Conservation (phyloP, 805 yeast genomes). For the Suhomyces faveliae region DNA sequence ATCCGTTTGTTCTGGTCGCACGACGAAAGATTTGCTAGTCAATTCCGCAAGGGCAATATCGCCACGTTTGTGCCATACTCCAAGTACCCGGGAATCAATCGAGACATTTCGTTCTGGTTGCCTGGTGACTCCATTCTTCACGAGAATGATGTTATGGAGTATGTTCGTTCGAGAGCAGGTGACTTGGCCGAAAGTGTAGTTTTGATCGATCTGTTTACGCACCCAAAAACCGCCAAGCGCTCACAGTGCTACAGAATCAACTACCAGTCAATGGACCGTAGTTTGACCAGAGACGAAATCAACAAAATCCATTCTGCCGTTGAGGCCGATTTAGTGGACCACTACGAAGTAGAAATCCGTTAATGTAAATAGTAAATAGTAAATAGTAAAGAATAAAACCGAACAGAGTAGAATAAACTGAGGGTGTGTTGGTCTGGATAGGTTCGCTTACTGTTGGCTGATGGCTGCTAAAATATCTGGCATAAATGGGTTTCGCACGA, state of each 20-base stretch:
- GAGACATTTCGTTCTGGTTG: slow-evolving; percentile 94
- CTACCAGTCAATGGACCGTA: slow-evolving; percentile 95
- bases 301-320: slow-evolving; percentile 70
- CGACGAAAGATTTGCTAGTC: slow-evolving; percentile 73
- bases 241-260: slow-evolving; percentile 88
- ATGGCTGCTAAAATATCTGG: not conserved
- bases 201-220: slow-evolving; percentile 76
- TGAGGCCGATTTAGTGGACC: slow-evolving; percentile 51
- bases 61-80: slow-evolving; percentile 83
- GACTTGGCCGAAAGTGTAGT: slow-evolving; percentile 86
- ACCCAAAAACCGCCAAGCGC: slow-evolving; percentile 74
- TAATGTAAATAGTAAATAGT: slow-evolving; percentile 12
- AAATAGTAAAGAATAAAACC: too few relatives aligned
- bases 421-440: too few relatives aligned
- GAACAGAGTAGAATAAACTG: too few relatives aligned
- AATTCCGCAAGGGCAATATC: slow-evolving; percentile 66
- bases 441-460: not conserved
- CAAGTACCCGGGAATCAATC: slow-evolving; percentile 78
- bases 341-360: slow-evolving; percentile 58
- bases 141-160: slow-evolving; percentile 91
- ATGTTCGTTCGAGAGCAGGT: slow-evolving; percentile 80
- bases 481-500: not conserved
- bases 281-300: slow-evolving; percentile 80
- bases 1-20: slow-evolving; percentile 88
- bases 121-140: slow-evolving; percentile 55